phyloP scores from a whole-genome alignment of 2,329 filamentous ascomycete species.

The Arthroderma sp. region DNA sequence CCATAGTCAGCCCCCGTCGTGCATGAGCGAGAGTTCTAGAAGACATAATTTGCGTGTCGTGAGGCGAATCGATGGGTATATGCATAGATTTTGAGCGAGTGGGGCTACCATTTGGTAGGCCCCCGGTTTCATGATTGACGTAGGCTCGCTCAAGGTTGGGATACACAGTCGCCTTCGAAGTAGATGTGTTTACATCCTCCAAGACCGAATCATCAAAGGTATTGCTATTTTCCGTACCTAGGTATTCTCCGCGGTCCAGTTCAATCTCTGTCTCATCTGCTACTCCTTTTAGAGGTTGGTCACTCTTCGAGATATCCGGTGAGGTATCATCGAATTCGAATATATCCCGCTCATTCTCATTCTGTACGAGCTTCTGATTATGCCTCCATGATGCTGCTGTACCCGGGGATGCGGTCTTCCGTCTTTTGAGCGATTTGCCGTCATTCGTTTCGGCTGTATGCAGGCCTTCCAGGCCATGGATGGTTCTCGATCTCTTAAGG shows the following conservation, averaged over 20 bases:
- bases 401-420: not conserved
- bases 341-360: no score
- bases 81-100: conserved; percentile 18
- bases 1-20: conserved; percentile 6
- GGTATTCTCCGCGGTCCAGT: no score
- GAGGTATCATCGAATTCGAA: no score
- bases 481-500: conserved; percentile 11
- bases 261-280: no score
- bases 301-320: no score
- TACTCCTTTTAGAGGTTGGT: no score
- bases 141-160: no score
- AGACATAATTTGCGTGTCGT: conserved; percentile 29
- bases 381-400: no score
- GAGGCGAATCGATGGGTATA: conserved; percentile 19
- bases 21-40: conserved; percentile 18
- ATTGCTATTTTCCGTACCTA: not conserved
- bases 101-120: conserved; percentile 2
- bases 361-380: no score
- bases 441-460: not conserved
- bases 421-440: conserved; percentile 4
- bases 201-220: not conserved
- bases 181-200: not conserved
- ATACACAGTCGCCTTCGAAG: not conserved
- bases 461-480: conserved; percentile 7
- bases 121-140: no score